phyloP scores from a whole-genome alignment of 2,329 filamentous ascomycete species.

The Penicillium sp. region DNA sequence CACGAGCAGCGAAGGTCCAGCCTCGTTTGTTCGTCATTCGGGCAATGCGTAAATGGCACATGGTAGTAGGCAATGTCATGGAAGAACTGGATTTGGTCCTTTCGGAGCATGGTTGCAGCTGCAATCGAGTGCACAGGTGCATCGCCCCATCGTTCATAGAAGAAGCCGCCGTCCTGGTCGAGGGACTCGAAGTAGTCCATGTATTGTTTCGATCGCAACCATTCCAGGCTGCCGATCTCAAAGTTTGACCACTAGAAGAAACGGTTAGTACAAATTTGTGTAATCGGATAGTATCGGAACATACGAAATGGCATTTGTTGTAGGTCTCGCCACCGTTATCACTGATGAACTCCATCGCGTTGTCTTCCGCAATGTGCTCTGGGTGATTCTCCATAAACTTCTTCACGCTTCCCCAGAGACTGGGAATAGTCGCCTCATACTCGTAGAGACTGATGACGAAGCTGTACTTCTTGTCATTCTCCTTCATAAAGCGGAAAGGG shows the following conservation, averaged over 20 bases:
- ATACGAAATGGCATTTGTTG: conserved; percentile 96
- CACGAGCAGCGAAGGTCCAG: conserved; percentile 89
- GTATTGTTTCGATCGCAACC: conserved; percentile 88
- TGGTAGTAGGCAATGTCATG: conserved; percentile 99
- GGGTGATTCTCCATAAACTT: conserved; percentile 91
- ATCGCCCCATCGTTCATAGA: conserved; percentile 98
- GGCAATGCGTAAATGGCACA: conserved; percentile 96
- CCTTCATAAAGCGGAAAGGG: conserved; percentile 94
- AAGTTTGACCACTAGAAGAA: conserved; percentile 90
- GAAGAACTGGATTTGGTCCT: conserved; percentile 97
- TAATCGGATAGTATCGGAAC: conserved; percentile 39
- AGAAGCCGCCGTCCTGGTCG: conserved; percentile 92
- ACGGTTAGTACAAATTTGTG: conserved; percentile 17
- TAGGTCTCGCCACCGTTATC: conserved; percentile 90
- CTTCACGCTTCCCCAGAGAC: conserved; percentile 92
- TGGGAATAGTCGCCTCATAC: conserved; percentile 94
- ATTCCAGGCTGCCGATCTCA: conserved; percentile 90
- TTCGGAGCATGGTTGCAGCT: conserved; percentile 81
- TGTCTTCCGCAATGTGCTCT: conserved; percentile 81
- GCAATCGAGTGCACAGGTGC: conserved; percentile 98
- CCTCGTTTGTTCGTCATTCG: conserved; percentile 82
- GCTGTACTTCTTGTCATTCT: conserved; percentile 97
- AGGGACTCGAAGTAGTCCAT: conserved; percentile 87
- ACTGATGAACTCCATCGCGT: conserved; percentile 88
- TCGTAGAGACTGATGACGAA: conserved; percentile 96